Evolutionary conservation across 2,329 filamentous ascomycete genomes (phyloP).

Genomic region (Clarireedia paspali): DNA sequence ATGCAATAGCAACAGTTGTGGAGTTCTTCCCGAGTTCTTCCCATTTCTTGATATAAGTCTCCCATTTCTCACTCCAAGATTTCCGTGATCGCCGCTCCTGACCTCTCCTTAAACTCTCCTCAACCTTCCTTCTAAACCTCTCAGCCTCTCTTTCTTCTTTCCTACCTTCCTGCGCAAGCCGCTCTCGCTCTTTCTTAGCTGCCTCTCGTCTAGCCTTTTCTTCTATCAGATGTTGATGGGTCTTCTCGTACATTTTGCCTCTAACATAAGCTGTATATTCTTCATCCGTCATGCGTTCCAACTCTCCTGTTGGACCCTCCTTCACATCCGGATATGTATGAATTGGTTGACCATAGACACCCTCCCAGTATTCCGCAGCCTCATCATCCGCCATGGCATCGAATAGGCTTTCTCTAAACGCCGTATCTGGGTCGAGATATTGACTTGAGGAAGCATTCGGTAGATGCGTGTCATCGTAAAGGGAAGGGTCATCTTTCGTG

Average conservation of each 20-base stretch:
- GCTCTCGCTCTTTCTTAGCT: slow-evolving; percentile 42
- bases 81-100: slow-evolving; percentile 47
- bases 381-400: slow-evolving; percentile 97
- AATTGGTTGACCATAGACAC: slow-evolving; percentile 92
- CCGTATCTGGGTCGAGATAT: slow-evolving; percentile 57
- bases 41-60: slow-evolving; percentile 59
- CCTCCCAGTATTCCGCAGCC: slow-evolving; percentile 90
- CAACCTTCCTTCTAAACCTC: slow-evolving; percentile 55
- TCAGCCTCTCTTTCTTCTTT: slow-evolving; percentile 33
- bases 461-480: slow-evolving; percentile 34
- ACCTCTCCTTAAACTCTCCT: slow-evolving; percentile 59
- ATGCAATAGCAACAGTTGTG: slow-evolving; percentile 38
- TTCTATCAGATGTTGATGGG: slow-evolving; percentile 73
- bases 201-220: slow-evolving; percentile 59
- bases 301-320: slow-evolving; percentile 40
- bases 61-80: slow-evolving; percentile 54
- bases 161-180: slow-evolving; percentile 31
- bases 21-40: slow-evolving; percentile 36
- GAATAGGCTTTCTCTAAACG: slow-evolving; percentile 90
- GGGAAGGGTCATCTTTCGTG: slow-evolving; percentile 26
- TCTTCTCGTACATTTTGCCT: slow-evolving; percentile 91
- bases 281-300: slow-evolving; percentile 87
- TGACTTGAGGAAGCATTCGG: slow-evolving; percentile 31
- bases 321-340: slow-evolving; percentile 60
- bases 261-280: slow-evolving; percentile 85